Percentiles rank a stretch among this genome's conserved stretches.
These are phyloP conservation scores for Suhomyces faveliae DNA, from an alignment of 805 yeast species.

Conservation along the genomic window DNA sequence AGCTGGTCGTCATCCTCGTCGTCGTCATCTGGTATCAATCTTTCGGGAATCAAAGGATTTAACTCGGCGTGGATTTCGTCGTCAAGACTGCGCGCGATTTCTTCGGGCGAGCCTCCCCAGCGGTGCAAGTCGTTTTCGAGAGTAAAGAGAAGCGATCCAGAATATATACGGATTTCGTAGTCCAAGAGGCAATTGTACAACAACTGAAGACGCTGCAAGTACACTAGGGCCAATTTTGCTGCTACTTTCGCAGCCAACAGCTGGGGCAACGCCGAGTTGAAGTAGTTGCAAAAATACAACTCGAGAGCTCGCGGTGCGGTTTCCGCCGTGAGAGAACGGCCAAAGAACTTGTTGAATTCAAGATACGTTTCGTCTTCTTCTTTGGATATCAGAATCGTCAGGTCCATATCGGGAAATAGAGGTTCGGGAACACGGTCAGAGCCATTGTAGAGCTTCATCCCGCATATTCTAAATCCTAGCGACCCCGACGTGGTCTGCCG, in stretches of 20 bases:
- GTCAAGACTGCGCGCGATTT: background rate
- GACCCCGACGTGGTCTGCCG: constrained; percentile 76
- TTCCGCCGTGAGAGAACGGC: constrained; percentile 52
- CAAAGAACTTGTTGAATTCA: constrained; percentile 65
- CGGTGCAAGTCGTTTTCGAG: constrained; percentile 64
- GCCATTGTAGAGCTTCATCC: constrained; percentile 60
- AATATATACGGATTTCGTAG: constrained; percentile 61
- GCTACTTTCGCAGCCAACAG: constrained; percentile 18
- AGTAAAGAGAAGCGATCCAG: constrained; percentile 71
- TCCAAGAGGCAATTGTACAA: constrained; percentile 63
- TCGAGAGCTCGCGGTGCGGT: constrained; percentile 47
- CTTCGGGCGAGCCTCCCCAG: constrained; percentile 40
- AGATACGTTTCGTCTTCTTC: constrained; percentile 41
- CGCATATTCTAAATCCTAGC: constrained; percentile 77
- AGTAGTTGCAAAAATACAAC: constrained; percentile 38
- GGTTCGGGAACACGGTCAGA: constrained; percentile 4
- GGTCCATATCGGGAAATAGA: constrained; percentile 9
- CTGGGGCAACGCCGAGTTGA: constrained; percentile 7
- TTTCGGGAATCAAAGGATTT: constrained; percentile 28
- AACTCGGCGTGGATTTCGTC: constrained; percentile 12
- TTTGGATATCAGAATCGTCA: background rate
- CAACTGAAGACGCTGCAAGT: constrained; percentile 59
- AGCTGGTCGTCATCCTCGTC: constrained; percentile 23
- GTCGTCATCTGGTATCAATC: constrained; percentile 10
- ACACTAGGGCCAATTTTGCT: constrained; percentile 39